phyloP scores from a whole-genome alignment of 2,329 filamentous ascomycete species.

The Colletotrichum noveboracense region DNA sequence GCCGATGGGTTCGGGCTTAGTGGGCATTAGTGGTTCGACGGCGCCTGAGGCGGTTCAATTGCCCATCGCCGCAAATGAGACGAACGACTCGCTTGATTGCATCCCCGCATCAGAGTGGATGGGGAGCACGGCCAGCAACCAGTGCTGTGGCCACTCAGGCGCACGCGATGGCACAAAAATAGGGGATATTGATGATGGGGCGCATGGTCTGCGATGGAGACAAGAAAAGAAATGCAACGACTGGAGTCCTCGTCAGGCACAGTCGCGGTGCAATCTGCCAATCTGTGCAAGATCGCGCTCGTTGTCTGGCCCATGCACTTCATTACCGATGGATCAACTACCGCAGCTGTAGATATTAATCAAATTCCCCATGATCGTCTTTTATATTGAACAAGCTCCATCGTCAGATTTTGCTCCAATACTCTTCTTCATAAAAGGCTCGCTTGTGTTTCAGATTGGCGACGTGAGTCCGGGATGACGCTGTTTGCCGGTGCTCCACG shows the following conservation, averaged over 20 bases:
- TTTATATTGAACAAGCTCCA: conserved; percentile 10
- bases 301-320: not conserved
- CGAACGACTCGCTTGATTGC: conserved; percentile 16
- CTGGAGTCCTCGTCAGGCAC: not conserved
- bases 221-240: not conserved
- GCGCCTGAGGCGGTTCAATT: not conserved
- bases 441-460: conserved; percentile 19
- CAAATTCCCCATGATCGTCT: conserved; percentile 8
- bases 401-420: conserved; percentile 9
- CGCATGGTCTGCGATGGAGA: not conserved
- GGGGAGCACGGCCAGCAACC: not conserved
- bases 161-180: not conserved
- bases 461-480: conserved; percentile 7
- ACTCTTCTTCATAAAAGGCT: conserved; percentile 1
- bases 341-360: conserved; percentile 13
- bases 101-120: conserved; percentile 8
- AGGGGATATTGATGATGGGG: not conserved
- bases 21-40: conserved; percentile 2
- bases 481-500: conserved; percentile 2
- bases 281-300: not conserved
- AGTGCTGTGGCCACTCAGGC: not conserved
- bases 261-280: conserved; percentile 4
- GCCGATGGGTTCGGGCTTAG: not conserved
- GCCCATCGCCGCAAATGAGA: conserved; percentile 12
- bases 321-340: not conserved